phyloP scores from a whole-genome alignment of 352 stramenopile genomes.

The Phytophthora capsici region DNA sequence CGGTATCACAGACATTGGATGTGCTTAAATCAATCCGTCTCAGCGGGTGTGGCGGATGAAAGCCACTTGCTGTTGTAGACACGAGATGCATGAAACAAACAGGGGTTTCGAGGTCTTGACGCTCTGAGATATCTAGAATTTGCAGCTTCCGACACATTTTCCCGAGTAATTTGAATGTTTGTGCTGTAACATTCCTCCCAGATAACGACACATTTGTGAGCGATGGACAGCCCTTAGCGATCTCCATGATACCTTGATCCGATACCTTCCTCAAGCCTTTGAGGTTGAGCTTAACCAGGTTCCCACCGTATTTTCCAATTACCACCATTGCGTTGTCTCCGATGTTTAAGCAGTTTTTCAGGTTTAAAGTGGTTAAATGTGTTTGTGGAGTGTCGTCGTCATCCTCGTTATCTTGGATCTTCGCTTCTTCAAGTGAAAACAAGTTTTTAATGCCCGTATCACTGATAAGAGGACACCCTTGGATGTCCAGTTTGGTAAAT shows the following conservation, averaged over 20 bases:
- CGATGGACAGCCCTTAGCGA: constrained; percentile 56
- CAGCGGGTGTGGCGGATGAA: constrained; percentile 10
- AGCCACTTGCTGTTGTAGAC: constrained; percentile 13
- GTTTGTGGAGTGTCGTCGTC: constrained; percentile 17
- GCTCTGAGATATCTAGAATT: constrained; percentile 54
- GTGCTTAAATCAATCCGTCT: constrained; percentile 50
- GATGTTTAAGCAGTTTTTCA: constrained; percentile 61
- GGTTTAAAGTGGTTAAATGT: constrained; percentile 40
- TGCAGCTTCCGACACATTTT: constrained; percentile 58
- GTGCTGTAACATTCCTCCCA: constrained; percentile 49
- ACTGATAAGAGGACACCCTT: constrained; percentile 54
- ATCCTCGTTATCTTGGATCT: constrained; percentile 10
- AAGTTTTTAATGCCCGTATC: constrained; percentile 57
- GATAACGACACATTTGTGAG: constrained; percentile 59
- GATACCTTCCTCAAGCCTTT: constrained; percentile 66
- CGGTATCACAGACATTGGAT: constrained; percentile 67
- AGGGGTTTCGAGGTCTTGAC: constrained; percentile 53
- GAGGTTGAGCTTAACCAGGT: constrained; percentile 56
- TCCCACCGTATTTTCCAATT: constrained; percentile 42
- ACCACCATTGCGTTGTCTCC: constrained; percentile 48
- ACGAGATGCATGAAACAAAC: constrained; percentile 45
- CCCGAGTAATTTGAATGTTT: constrained; percentile 58
- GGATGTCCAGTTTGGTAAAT: constrained; percentile 52
- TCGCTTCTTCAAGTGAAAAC: constrained; percentile 42
- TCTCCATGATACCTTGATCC: constrained; percentile 48